phyloP scores from a whole-genome alignment of 148 eudicot genomes.

The Silene latifolia region DNA sequence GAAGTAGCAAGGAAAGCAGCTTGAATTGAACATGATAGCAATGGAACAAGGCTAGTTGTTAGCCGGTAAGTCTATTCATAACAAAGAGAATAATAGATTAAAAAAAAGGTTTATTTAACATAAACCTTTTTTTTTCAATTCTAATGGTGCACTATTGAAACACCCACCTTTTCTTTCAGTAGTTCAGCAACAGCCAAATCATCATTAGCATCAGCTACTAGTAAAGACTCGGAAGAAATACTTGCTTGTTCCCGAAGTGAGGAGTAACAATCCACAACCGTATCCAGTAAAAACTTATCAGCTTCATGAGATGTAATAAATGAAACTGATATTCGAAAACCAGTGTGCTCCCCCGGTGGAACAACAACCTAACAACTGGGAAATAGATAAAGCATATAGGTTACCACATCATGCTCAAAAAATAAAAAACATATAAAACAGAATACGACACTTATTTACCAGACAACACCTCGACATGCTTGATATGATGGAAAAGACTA shows the following conservation, averaged over 20 bases:
- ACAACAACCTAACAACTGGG: constrained; percentile 59
- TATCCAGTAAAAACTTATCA: constrained; percentile 86
- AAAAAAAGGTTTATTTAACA: neutral
- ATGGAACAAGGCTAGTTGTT: neutral
- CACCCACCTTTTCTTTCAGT: constrained; percentile 74
- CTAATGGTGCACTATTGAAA: neutral
- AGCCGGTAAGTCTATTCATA: neutral
- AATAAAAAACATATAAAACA: neutral
- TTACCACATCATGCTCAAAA: neutral
- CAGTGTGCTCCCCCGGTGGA: constrained; percentile 69
- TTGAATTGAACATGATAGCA: neutral
- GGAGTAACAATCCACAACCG: constrained; percentile 67
- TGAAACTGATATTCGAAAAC: constrained; percentile 62
- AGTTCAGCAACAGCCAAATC: constrained; percentile 73
- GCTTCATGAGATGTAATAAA: constrained; percentile 72
- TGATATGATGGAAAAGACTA: constrained; percentile 61
- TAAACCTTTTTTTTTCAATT: neutral
- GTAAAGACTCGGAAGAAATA: constrained; percentile 39
- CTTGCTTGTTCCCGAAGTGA: constrained; percentile 57
- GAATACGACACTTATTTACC: constrained; percentile 34
- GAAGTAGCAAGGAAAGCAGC: neutral
- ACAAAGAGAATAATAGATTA: neutral
- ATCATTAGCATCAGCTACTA: constrained; percentile 47
- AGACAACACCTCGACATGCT: constrained; percentile 94
- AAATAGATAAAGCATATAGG: constrained; percentile 15